Evolutionary conservation across 441 rosid species (phyloP), one percentile per base, ranked within the genome.

Genomic region (Manihot esculenta): DNA sequence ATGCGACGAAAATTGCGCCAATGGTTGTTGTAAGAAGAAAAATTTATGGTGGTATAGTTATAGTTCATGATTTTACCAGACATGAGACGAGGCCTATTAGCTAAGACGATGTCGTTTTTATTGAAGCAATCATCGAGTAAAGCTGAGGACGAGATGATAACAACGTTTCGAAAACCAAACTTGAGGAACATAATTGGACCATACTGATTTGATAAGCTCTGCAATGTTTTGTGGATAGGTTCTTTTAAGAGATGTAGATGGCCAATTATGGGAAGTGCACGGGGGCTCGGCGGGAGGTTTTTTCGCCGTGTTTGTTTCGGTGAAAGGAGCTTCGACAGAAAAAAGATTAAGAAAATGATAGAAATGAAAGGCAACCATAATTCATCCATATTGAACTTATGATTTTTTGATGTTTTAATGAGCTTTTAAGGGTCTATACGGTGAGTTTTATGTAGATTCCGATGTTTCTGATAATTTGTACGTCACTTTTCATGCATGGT

Each of bases 221-320:
- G 68, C 1, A 78, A 62, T 7, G 74, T 27, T 44, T 26, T 62
- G 42, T 65, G 69, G 6, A 75, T 2, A 0, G 81, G 81, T 30
- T 45, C 20, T 61, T 74, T 78, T 1, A 80, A 33, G 21, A 80
- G 63, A 69, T 80, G 80, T 21, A 80, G 60, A 55, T 83, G 86
- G 47, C 86, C 86, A 0, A 78, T 42, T 20, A 80, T 49, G 0
- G 78, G 82, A 51, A 74, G 68, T 10, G 64, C 14, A 18, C 77
- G 74, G 5, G 82, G 84, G 51, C 74, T 42, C 7, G 86, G 84
- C 1, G 82, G 84, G 27, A 71, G 47, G 23, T 51, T 80, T 15
- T 68, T 58, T 35, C 62, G 13, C 51, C n/a, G 10, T 58, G 23
- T 53, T n/a, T 55, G 69, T 17, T 45, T 73, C 8, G 8, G 24